Evolutionary conservation across 169 alveolate genomes (phyloP).

Genomic region (Neospora caninum): DNA sequence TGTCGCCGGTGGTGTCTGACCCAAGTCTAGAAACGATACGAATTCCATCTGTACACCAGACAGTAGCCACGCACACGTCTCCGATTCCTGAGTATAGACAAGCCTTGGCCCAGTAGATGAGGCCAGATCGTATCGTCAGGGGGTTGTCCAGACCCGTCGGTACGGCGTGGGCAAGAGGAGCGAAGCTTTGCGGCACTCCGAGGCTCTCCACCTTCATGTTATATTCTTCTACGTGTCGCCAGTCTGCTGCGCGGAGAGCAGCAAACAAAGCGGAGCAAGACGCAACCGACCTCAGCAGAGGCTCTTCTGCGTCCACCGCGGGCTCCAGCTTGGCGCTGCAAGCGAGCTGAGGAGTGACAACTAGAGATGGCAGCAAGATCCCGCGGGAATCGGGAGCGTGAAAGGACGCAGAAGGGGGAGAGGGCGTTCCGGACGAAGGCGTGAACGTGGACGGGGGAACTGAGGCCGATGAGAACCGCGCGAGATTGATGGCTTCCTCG

Average conservation of each 20-base stretch:
- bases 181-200: background rate
- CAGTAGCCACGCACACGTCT: background rate
- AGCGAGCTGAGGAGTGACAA: background rate
- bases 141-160: background rate
- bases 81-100: background rate
- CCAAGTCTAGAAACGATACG: background rate
- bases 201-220: background rate
- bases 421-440: background rate
- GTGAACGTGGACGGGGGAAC: background rate
- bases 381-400: background rate
- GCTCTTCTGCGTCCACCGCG: background rate
- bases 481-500: background rate
- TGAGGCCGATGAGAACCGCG: background rate
- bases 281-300: background rate
- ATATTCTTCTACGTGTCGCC: background rate
- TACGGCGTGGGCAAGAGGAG: background rate
- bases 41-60: constrained; percentile 11
- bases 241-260: background rate
- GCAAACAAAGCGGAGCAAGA: background rate
- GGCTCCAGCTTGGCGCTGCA: background rate
- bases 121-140: background rate
- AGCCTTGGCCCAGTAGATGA: background rate
- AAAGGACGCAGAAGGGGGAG: background rate
- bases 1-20: background rate
- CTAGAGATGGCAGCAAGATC: background rate